Conservation (phyloP, 2,329 filamentous ascomycete genomes). For the Thermothelomyces thermophilus region DNA sequence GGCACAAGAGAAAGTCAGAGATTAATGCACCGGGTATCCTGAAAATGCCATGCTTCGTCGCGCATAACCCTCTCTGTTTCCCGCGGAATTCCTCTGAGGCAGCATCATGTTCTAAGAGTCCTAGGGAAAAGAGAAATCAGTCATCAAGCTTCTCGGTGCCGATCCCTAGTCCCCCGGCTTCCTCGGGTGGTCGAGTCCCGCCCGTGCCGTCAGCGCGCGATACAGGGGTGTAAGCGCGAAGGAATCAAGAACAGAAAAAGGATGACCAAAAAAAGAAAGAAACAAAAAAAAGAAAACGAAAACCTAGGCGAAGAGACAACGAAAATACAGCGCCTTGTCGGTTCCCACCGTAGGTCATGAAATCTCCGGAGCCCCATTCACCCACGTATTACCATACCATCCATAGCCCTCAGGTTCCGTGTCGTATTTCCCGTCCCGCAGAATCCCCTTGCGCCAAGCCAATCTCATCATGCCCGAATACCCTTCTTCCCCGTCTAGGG, state of each 20-base stretch:
- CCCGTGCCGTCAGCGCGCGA: neutral
- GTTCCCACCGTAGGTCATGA: too few relatives aligned
- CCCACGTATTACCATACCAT: neutral
- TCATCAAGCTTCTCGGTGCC: neutral
- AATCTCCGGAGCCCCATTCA: too few relatives aligned
- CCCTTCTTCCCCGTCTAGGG: neutral
- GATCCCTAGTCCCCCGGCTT: neutral
- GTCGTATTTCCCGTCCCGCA: neutral
- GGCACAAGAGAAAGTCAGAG: neutral
- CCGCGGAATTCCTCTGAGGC: neutral
- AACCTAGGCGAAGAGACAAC: neutral
- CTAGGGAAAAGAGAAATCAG: neutral
- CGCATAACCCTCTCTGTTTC: slow-evolving; percentile 1
- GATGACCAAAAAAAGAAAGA: neutral
- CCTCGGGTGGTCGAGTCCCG: neutral
- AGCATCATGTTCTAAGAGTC: slow-evolving; percentile 4
- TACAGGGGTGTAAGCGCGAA: neutral
- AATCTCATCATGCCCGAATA: neutral
- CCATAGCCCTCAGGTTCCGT: neutral
- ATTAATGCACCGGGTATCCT: slow-evolving; percentile 18
- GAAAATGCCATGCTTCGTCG: slow-evolving; percentile 14
- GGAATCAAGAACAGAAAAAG: too few relatives aligned
- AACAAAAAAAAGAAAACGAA: neutral
- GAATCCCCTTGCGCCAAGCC: neutral
- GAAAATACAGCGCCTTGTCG: neutral